Evolutionary conservation across 177 flowering plant genomes (phyloP).

Genomic region (Vitis hybrid): DNA sequence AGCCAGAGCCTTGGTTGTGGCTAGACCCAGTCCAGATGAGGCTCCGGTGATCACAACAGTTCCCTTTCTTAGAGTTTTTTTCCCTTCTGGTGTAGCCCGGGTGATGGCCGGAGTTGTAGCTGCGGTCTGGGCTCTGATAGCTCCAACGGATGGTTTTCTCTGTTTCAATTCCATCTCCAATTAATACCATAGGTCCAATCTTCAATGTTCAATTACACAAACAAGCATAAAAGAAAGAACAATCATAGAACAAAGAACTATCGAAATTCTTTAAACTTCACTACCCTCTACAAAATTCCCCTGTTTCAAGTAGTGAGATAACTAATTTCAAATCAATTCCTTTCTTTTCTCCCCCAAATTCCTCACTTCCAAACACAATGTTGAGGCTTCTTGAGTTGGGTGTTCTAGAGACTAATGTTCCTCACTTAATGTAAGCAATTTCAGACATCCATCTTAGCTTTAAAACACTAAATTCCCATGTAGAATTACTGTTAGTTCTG

Average conservation of each 20-base stretch:
- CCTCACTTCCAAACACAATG: too few relatives aligned
- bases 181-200: neutral
- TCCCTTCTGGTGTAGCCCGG: slow-evolving; percentile 49
- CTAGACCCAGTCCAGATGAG: slow-evolving; percentile 92
- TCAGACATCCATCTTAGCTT: neutral
- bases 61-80: slow-evolving; percentile 89
- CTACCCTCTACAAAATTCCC: too few relatives aligned
- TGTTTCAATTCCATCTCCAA: slow-evolving; percentile 38
- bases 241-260: neutral
- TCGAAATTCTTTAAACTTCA: too few relatives aligned
- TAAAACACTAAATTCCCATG: neutral
- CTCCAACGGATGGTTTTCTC: slow-evolving; percentile 30
- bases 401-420: too few relatives aligned
- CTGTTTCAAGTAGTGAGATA: too few relatives aligned
- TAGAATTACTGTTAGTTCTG: neutral
- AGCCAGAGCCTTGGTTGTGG: slow-evolving; percentile 86
- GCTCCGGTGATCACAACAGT: slow-evolving; percentile 85
- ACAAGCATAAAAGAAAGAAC: neutral
- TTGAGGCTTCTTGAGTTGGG: too few relatives aligned
- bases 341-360: too few relatives aligned
- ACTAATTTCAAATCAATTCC: too few relatives aligned
- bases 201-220: neutral
- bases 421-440: neutral
- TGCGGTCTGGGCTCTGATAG: slow-evolving; percentile 61
- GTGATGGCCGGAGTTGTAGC: slow-evolving; percentile 56